Evolutionary conservation across 345 rosid genomes (phyloP), one percentile per base, ranked within the genome.

Genomic region (Eucalyptus grandis): DNA sequence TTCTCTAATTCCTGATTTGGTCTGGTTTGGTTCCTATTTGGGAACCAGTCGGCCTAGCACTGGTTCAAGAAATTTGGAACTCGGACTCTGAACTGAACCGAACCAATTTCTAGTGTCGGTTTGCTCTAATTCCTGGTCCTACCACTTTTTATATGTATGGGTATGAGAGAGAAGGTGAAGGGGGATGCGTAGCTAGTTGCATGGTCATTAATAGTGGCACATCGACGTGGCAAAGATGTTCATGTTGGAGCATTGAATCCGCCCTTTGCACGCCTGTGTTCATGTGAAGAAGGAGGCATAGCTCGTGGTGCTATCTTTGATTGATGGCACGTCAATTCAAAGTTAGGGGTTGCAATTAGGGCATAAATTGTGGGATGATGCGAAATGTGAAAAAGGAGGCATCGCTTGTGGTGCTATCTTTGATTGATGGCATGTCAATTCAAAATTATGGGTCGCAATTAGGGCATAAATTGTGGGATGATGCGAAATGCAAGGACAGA

Each of bases 21-120:
- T 60, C 2, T 12, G 67, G 8, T 60, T 60, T 30, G 31, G n/a
- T 27, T 27, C 31, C 67, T 27, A 53, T 53, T 53, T 19, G 58
- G 58, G 26, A 53, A 53, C 24, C 2, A 21, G 58, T 53, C 4
- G 24, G 58, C 58, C 58, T 53, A 19, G 58, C 21, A 53, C 56
- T 19, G 9, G 24, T 53, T 53, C 58, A 56, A 56, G 6, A 56
- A 56, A 24, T 56, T 56, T 56, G 13, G 62, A 56, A 56, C 30
- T 56, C 3, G 6, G 30, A 24, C 11, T 0, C 3, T 1, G 27
- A 56, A 56, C 27, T 1, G 26, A 56, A 56, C 62, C 1, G 3
- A 56, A 56, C 30, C 62, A 56, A 24, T 56, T 56, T 56, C 30
- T 56, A 56, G 30, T 56, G 62, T 56, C 13, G 13, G 62, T 56